A percentile compares a stretch with the other conserved stretches of the same genome.
phyloP scores from a whole-genome alignment of 2,329 filamentous ascomycete genomes.

The Colletotrichum australisinense region DNA sequence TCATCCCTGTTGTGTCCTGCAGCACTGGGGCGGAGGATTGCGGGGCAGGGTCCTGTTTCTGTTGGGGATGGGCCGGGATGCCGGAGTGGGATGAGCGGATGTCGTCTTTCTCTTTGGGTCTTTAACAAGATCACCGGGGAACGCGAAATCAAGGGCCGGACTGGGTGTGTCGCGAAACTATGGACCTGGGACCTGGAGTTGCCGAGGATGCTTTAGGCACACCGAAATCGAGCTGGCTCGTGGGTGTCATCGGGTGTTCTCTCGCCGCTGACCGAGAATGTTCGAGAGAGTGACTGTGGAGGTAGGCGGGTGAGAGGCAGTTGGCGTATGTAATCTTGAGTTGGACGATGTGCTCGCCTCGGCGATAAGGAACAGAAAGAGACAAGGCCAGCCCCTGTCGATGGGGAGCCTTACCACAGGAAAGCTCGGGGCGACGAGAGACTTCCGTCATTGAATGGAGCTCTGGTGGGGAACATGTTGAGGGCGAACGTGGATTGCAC shows the following conservation, averaged over 20 bases:
- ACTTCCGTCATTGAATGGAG: conserved; percentile 32
- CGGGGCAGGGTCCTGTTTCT: conserved; percentile 36
- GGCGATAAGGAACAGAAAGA: conserved; percentile 18
- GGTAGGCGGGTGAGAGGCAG: not conserved
- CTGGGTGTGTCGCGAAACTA: conserved; percentile 5
- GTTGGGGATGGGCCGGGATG: conserved; percentile 35
- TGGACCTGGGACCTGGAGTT: not conserved
- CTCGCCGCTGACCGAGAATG: not conserved
- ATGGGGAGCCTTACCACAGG: conserved; percentile 4
- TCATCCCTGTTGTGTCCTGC: conserved; percentile 23
- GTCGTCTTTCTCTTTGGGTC: conserved; percentile 23
- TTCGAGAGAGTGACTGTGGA: not conserved
- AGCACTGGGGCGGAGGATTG: conserved; percentile 27
- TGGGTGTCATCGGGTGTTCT: not conserved
- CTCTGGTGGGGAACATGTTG: conserved; percentile 32
- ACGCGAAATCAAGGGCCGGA: conserved; percentile 7
- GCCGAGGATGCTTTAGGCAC: conserved; percentile 13
- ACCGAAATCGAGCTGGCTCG: not conserved
- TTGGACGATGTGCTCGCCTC: conserved; percentile 15
- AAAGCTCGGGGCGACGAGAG: conserved; percentile 30
- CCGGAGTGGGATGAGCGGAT: conserved; percentile 26
- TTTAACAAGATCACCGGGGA: conserved; percentile 8
- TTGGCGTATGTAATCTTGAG: not conserved
- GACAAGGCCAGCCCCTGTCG: conserved; percentile 12
- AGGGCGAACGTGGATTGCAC: conserved; percentile 8